phyloP scores from a whole-genome alignment of 495 filamentous ascomycete genomes.

The Daldinia decipiens region DNA sequence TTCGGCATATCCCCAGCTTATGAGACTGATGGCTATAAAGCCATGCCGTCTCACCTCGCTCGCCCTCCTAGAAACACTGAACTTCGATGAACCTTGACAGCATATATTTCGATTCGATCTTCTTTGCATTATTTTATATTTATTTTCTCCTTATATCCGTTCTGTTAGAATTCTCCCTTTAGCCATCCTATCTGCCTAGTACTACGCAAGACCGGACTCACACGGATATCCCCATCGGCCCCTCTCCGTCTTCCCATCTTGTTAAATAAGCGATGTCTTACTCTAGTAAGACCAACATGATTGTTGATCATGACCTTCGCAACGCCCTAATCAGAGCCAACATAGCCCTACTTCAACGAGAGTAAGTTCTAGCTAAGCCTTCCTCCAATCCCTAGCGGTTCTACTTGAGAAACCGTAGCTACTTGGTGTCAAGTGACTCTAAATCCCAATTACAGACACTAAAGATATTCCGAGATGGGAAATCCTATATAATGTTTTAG shows the following conservation, averaged over 20 bases:
- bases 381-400: background rate
- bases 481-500: constrained; percentile 3
- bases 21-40: constrained; percentile 30
- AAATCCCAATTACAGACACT: background rate
- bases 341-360: constrained; percentile 40
- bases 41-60: constrained; percentile 11
- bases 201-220: background rate
- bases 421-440: constrained; percentile 17
- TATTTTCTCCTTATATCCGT: background rate
- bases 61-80: constrained; percentile 8
- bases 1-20: constrained; percentile 15
- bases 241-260: background rate
- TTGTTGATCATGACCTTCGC: constrained; percentile 39
- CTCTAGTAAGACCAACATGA: constrained; percentile 16
- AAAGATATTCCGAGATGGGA: background rate
- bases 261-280: constrained; percentile 27
- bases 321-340: constrained; percentile 41
- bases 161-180: background rate
- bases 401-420: background rate
- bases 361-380: constrained; percentile 21
- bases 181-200: background rate
- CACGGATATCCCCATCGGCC: constrained; percentile 15
- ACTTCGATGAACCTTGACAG: background rate
- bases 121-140: constrained; percentile 4
- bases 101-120: constrained; percentile 14